Conservation (phyloP, 352 stramenopile species). For the Phytophthora pinifolia region DNA sequence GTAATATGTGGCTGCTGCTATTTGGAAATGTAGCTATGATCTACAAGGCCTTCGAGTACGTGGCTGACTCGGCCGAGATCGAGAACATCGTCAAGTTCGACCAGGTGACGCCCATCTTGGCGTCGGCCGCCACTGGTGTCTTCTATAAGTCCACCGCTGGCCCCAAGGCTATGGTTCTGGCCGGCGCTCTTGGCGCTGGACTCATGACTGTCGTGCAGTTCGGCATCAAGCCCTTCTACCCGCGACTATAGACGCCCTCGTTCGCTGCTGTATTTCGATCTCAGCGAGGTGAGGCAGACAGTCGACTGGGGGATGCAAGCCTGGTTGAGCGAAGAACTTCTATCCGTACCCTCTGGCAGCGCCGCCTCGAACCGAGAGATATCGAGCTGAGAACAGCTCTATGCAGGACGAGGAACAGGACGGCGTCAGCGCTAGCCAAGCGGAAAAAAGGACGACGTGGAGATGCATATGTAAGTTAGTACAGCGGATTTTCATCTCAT, state of each 20-base stretch:
- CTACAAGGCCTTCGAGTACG: slow-evolving; percentile 87
- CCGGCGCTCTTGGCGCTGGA: slow-evolving; percentile 71
- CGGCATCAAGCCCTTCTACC: slow-evolving; percentile 84
- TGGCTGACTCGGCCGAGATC: slow-evolving; percentile 75
- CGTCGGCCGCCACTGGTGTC: slow-evolving; percentile 75
- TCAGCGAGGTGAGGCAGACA: background rate
- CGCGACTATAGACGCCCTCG: slow-evolving; percentile 55
- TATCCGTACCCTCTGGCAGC: background rate
- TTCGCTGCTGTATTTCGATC: slow-evolving; percentile 21
- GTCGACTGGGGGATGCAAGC: background rate
- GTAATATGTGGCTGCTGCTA: no score
- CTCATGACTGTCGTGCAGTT: slow-evolving; percentile 88
- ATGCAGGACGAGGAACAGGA: slow-evolving; percentile 6
- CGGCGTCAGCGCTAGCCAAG: slow-evolving; percentile 6
- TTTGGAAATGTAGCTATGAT: slow-evolving; percentile 83
- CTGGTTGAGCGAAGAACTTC: background rate
- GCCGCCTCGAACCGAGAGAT: background rate
- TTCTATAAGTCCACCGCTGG: slow-evolving; percentile 89
- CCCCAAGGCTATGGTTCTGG: slow-evolving; percentile 82
- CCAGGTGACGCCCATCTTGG: slow-evolving; percentile 82
- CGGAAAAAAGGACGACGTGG: slow-evolving; percentile 14
- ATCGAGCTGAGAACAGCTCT: background rate
- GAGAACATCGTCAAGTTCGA: slow-evolving; percentile 84
- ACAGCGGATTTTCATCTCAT: slow-evolving; percentile 29
- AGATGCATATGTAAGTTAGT: slow-evolving; percentile 40